These are phyloP conservation scores for Taphrina populina DNA, from an alignment of 1,139 yeast species.

Conservation along the genomic window DNA sequence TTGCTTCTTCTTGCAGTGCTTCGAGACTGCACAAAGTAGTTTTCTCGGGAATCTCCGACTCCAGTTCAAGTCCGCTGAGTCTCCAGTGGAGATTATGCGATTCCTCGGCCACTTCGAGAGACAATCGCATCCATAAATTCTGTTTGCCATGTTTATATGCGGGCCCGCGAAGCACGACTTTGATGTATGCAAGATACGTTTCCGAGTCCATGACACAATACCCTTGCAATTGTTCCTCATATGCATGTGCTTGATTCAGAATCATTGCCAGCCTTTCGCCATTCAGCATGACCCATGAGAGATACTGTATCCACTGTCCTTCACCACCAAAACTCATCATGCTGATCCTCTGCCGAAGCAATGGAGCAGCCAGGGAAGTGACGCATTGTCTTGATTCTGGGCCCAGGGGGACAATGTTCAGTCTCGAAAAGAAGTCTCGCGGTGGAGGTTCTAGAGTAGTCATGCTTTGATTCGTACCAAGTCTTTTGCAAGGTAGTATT, in stretches of 20 bases:
- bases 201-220: slow-evolving; percentile 8
- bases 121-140: slow-evolving; percentile 2
- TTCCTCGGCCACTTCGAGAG: not conserved
- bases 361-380: not conserved
- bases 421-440: not conserved
- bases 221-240: slow-evolving; percentile 7
- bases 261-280: not conserved
- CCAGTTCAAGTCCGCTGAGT: not conserved
- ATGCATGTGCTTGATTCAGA: not conserved
- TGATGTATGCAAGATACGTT: slow-evolving; percentile 12
- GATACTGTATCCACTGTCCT: slow-evolving; percentile 10
- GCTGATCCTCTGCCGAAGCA: slow-evolving; percentile 12
- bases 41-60: too few species aligned
- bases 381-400: not conserved
- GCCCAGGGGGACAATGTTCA: slow-evolving; percentile 5
- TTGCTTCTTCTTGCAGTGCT: too few species aligned
- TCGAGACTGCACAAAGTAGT: too few species aligned
- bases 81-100: slow-evolving; percentile 12
- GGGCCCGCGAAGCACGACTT: not conserved
- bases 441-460: slow-evolving; percentile 2
- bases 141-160: not conserved
- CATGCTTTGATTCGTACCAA: not conserved
- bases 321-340: not conserved
- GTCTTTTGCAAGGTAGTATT: slow-evolving; percentile 21
- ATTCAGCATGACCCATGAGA: slow-evolving; percentile 6